Evolutionary conservation across 106 monocot species (phyloP), one percentile per base, ranked within the genome.

Genomic region (Dendrobium nobile): DNA sequence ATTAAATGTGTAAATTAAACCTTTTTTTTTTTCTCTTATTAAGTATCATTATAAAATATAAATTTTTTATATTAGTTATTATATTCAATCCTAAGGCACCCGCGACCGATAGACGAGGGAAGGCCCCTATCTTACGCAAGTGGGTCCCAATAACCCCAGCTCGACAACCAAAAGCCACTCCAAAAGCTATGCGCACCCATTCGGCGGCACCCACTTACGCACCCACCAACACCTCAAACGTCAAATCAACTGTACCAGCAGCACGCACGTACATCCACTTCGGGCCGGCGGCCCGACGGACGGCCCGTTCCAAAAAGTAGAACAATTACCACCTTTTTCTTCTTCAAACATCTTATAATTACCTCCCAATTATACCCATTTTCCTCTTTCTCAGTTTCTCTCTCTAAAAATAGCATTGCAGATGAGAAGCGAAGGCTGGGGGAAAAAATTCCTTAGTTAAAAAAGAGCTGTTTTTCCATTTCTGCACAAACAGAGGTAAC

Each of bases 401-500:
- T 51, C 51, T 51, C 51, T 51, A 51, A 51, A 51, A 51, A 51
- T 51, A 51, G 13, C 51, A 51, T 51, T 13, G 45, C 45, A 45
- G 45, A 45, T 45, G 9, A 45, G 56, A 56, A 56, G 13, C 19
- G 19, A 56, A 56, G 19, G 1, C 15, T 3, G 56, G 1, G 18
- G 56, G 11, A 11, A 11, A 15, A 56, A 2, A 18, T 56, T 56
- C 56, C 19, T 24, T 65, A 19, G 67, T 26, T 67, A 27, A 70
- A 33, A 37, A 37, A 15, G 16, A 70, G 33, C 5, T 13, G 70
- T 70, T 76, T 24, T 48, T 48, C 76, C 48, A 76, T 76, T 76
- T 76, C 47, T 76, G 76, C 76, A 48, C 76, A 51, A 48, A 45
- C 76, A 76, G 76, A 76, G 41, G 11, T 76, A 24, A 41, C 48